These are phyloP conservation scores for Penicillium lividum DNA, from an alignment of 495 filamentous ascomycete genomes.

Conservation along the genomic window DNA sequence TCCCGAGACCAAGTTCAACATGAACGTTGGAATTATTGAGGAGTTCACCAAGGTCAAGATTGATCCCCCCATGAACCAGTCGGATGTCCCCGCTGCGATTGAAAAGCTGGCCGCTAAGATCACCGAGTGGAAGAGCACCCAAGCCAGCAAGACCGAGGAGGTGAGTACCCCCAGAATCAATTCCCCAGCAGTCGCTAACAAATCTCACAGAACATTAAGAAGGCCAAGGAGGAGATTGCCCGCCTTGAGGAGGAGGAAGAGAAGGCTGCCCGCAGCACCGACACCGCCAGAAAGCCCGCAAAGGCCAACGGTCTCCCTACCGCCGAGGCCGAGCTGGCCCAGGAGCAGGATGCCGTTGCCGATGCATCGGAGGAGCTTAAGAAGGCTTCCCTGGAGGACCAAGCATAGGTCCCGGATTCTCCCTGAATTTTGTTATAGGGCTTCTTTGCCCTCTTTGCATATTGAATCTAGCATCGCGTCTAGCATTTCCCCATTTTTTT, in stretches of 20 bases:
- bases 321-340: constrained; percentile 53
- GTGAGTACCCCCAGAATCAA: constrained; percentile 49
- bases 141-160: constrained; percentile 86
- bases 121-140: constrained; percentile 89
- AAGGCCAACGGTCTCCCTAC: constrained; percentile 54
- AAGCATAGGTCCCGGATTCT: constrained; percentile 29
- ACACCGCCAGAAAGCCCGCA: constrained; percentile 56
- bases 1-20: constrained; percentile 70
- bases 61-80: constrained; percentile 80
- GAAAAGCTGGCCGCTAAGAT: constrained; percentile 93
- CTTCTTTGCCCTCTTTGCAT: constrained; percentile 15
- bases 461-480: constrained; percentile 25
- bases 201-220: constrained; percentile 66
- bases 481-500: constrained; percentile 18
- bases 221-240: constrained; percentile 67
- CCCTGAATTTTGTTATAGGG: background rate
- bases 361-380: constrained; percentile 61
- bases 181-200: constrained; percentile 7
- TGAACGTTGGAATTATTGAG: constrained; percentile 86
- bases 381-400: constrained; percentile 60
- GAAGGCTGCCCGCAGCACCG: constrained; percentile 33
- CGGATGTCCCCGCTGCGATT: constrained; percentile 71
- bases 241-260: constrained; percentile 58
- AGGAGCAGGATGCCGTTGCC: constrained; percentile 59
- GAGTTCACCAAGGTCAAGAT: constrained; percentile 81